Evolutionary conservation across 495 filamentous ascomycete species (phyloP), one percentile per base, ranked within the genome.

Genomic region (Ascodesmis nigricans): DNA sequence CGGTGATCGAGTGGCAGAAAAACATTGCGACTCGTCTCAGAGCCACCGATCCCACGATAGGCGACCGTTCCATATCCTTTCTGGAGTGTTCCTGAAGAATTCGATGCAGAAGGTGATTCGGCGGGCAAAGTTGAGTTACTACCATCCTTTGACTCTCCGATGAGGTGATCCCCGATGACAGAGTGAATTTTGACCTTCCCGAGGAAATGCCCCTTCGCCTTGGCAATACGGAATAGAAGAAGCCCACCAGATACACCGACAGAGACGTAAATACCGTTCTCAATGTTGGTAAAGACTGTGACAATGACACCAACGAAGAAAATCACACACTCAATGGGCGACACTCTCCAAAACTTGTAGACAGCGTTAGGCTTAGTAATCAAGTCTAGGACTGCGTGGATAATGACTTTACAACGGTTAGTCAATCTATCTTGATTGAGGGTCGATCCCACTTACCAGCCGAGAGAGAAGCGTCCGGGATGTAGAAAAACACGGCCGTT

Each of bases 281-380:
- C 87, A 40, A 97, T 95, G 17, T 61, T 72, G 13, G 69, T 57
- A 56, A 97, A 92, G 21, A 95, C 55, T 1, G 83, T 93, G 11
- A 95, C 78, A 23, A 95, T 36, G 5, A 95, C 87, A 48, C 87
- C 87, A 11, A 77, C 68, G 52, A 95, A 91, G 64, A 95, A 97
- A 47, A 97, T 84, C 18, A 83, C 33, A 1, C 81, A 77, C 49
- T 97, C 87, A 1, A 95, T 48, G 0, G 90, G 87, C 4, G 78
- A 82, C 8, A 92, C 75, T 5, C 72, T 62, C 87, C 90, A 97
- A 61, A 97, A 97, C 51, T 87, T 77, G 56, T 93, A 95, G 4
- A 95, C 64, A 1, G 76, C 81, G 50, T 91, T 84, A 4, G 90
- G 87, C 1, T 84, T 69, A 0, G 90, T 93, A 56, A 97, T 84